Conservation (phyloP, 2,329 filamentous ascomycete species). For the Mariannaea elegans region DNA sequence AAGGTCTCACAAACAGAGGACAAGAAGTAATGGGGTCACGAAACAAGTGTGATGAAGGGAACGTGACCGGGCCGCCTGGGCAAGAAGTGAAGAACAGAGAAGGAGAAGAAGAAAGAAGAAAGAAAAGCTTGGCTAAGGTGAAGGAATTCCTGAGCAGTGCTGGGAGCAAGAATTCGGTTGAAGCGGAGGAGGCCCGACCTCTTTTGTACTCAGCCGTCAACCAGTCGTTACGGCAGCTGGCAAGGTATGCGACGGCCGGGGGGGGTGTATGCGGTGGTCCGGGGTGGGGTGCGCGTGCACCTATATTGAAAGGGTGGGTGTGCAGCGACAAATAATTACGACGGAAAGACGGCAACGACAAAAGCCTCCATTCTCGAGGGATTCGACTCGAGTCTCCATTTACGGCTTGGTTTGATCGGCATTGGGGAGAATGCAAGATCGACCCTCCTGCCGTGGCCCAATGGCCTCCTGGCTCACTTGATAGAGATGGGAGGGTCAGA, state of each 20-base stretch:
- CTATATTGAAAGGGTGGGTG: too few relatives aligned
- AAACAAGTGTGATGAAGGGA: constrained; percentile 13
- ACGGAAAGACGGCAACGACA: background rate
- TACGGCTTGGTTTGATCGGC: constrained; percentile 9
- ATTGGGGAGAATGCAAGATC: constrained; percentile 22
- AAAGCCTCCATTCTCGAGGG: too few relatives aligned
- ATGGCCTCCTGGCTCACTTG: too few relatives aligned
- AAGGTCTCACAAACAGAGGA: constrained; percentile 7
- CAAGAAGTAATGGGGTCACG: background rate
- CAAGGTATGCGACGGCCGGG: constrained; percentile 4
- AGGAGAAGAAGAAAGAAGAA: constrained; percentile 29
- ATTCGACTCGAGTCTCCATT: too few relatives aligned
- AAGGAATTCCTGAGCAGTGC: constrained; percentile 38
- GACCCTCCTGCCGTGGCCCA: constrained; percentile 11
- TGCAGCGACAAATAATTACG: background rate
- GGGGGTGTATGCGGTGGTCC: background rate
- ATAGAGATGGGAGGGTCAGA: too few relatives aligned
- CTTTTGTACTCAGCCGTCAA: constrained; percentile 30
- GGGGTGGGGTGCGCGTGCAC: background rate
- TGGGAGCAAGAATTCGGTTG: constrained; percentile 16
- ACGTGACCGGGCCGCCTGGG: constrained; percentile 18
- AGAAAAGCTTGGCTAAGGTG: constrained; percentile 20
- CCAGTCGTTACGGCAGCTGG: background rate
- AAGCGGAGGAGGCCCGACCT: constrained; percentile 23
- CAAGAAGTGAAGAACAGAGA: constrained; percentile 24